Percentiles rank a stretch among this genome's conserved stretches.
phyloP scores from a whole-genome alignment of 2,329 filamentous ascomycete genomes.

The Nothopassalora personata region DNA sequence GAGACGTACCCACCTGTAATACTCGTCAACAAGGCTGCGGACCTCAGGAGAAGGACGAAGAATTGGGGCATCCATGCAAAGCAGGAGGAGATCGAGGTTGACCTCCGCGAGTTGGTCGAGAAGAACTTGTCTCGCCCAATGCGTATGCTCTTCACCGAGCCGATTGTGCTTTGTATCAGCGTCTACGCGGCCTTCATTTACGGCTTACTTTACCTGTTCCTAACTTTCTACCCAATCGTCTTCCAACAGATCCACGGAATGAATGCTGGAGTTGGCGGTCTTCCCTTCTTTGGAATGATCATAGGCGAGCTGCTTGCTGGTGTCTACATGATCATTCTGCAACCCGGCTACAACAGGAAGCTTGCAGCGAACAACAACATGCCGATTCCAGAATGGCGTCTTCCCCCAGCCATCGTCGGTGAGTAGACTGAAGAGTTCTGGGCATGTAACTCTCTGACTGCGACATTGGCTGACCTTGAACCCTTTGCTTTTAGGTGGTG shows the following conservation, averaged over 20 bases:
- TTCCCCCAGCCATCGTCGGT: constrained; percentile 44
- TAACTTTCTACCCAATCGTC: constrained; percentile 78
- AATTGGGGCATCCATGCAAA: constrained; percentile 57
- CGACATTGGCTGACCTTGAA: no score
- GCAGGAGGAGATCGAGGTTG: constrained; percentile 38
- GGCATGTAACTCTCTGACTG: no score
- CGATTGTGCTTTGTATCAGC: constrained; percentile 45
- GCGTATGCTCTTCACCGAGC: constrained; percentile 46
- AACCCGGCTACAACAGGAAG: constrained; percentile 33
- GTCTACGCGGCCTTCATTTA: constrained; percentile 40
- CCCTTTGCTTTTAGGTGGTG: no score
- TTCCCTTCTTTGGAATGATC: constrained; percentile 76
- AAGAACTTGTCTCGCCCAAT: constrained; percentile 39
- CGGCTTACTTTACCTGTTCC: constrained; percentile 70
- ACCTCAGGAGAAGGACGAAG: constrained; percentile 50
- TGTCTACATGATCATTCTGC: constrained; percentile 18
- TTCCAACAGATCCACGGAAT: constrained; percentile 69
- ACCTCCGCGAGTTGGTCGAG: constrained; percentile 32
- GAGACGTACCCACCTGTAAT: constrained; percentile 57
- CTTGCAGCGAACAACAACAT: constrained; percentile 34
- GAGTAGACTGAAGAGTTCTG: no score
- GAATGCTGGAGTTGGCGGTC: constrained; percentile 62
- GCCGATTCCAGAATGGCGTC: constrained; percentile 42
- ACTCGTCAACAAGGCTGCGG: constrained; percentile 51
- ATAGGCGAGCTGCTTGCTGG: constrained; percentile 29